A percentile compares a stretch with the other conserved stretches of the same genome.
Evolutionary conservation across 202 grass and related monocot species (phyloP).

Genomic region (Bolboschoenoplectus hybrid): DNA sequence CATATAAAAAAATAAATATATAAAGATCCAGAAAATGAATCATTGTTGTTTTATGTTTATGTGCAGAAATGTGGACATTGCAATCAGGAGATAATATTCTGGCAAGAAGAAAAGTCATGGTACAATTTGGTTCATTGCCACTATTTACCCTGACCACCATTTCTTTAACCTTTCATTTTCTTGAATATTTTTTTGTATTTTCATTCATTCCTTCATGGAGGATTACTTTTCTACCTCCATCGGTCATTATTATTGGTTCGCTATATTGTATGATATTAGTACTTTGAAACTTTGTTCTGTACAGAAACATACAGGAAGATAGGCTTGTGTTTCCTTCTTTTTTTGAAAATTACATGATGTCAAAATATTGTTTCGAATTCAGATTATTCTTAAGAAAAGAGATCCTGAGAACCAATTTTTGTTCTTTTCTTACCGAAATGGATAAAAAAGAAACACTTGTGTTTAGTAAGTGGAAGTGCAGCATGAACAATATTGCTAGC

Average conservation of each 20-base stretch:
- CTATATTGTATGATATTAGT: conserved; percentile 17
- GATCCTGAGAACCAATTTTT: conserved; percentile 2
- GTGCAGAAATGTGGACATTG: conserved; percentile 26
- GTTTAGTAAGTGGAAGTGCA: background rate
- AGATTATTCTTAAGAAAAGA: conserved; percentile 12
- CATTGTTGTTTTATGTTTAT: background rate
- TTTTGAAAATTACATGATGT: background rate
- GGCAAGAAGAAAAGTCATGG: conserved; percentile 3
- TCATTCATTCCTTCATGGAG: conserved; percentile 15
- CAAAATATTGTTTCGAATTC: background rate
- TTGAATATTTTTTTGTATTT: background rate
- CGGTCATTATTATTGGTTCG: background rate
- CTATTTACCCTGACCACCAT: background rate
- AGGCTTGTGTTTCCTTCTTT: conserved; percentile 2
- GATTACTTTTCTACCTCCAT: background rate
- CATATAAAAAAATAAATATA: too few species aligned
- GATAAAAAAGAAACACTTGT: background rate
- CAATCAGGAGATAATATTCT: background rate
- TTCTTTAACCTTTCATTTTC: conserved; percentile 19
- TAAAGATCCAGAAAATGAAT: background rate
- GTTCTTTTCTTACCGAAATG: background rate
- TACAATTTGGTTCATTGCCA: background rate
- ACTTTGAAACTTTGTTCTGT: background rate
- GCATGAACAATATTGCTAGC: background rate
- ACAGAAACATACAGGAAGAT: conserved; percentile 29